Conservation (phyloP, 495 filamentous ascomycete genomes). For the Penicillium samsonianum region DNA sequence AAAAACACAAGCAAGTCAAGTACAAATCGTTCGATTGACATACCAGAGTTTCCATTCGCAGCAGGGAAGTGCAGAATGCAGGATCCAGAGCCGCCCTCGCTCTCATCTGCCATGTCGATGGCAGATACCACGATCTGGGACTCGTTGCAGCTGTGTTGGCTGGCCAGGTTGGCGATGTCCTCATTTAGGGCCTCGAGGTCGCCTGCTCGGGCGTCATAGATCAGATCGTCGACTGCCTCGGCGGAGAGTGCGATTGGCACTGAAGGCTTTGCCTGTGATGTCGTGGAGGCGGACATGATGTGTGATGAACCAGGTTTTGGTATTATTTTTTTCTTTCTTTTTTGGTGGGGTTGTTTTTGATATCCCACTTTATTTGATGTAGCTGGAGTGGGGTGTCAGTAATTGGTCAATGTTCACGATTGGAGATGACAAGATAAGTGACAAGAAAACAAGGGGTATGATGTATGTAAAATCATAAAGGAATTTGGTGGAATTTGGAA, state of each 20-base stretch:
- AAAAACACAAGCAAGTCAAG: background rate
- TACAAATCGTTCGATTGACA: slow-evolving; percentile 12
- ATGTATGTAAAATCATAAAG: background rate
- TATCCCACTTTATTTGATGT: slow-evolving; percentile 9
- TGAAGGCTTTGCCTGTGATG: slow-evolving; percentile 32
- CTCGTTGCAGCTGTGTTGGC: slow-evolving; percentile 52
- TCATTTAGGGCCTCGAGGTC: slow-evolving; percentile 68
- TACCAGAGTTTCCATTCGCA: slow-evolving; percentile 84
- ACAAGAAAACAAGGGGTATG: background rate
- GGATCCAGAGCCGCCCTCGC: slow-evolving; percentile 50
- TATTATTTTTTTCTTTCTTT: slow-evolving; percentile 6
- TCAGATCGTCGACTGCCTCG: slow-evolving; percentile 83
- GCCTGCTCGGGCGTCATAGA: slow-evolving; percentile 77
- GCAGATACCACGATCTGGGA: slow-evolving; percentile 63
- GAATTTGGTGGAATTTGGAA: background rate
- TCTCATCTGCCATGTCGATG: slow-evolving; percentile 69
- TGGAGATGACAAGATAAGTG: background rate
- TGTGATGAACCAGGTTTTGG: slow-evolving; percentile 4
- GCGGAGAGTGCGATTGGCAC: slow-evolving; percentile 53
- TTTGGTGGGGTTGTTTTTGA: slow-evolving; percentile 8
- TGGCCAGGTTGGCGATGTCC: slow-evolving; percentile 57
- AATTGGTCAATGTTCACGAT: background rate
- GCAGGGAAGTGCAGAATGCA: slow-evolving; percentile 81
- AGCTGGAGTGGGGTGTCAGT: slow-evolving; percentile 15
- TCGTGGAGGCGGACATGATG: slow-evolving; percentile 21